Evolutionary conservation across 768 basidiomycete species (phyloP).

Genomic region (Boletales sp.): DNA sequence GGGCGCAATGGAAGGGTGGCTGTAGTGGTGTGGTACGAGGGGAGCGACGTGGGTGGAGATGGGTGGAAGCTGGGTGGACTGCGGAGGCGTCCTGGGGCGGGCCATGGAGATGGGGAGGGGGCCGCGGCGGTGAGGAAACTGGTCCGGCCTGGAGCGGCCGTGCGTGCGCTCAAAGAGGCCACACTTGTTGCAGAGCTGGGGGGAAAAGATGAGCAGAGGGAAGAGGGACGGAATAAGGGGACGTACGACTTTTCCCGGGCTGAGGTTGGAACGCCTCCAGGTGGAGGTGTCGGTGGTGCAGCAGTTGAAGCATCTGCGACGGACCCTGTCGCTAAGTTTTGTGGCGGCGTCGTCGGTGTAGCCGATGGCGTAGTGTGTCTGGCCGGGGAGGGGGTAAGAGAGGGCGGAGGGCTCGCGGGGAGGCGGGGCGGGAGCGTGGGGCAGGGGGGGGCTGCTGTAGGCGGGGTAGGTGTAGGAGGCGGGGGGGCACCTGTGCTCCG

Average conservation of each 20-base stretch:
- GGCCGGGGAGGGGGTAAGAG: constrained; percentile 37
- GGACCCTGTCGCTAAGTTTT: constrained; percentile 73
- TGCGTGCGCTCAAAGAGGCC: constrained; percentile 81
- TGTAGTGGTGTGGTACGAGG: constrained; percentile 47
- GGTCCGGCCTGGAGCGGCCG: constrained; percentile 72
- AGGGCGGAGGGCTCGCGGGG: constrained; percentile 27
- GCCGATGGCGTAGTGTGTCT: constrained; percentile 37
- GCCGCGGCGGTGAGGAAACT: constrained; percentile 77
- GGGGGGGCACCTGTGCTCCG: constrained; percentile 31
- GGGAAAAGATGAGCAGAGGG: too few species aligned
- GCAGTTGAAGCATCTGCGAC: constrained; percentile 80
- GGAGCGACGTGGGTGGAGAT: constrained; percentile 39
- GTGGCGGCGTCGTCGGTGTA: constrained; percentile 80
- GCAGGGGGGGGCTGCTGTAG: constrained; percentile 26
- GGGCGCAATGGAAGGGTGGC: constrained; percentile 52
- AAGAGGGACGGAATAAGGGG: neutral
- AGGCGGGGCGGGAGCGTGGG: constrained; percentile 16
- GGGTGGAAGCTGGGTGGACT: constrained; percentile 40
- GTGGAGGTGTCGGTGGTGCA: constrained; percentile 83
- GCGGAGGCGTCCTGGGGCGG: constrained; percentile 51
- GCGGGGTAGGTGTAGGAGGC: constrained; percentile 29
- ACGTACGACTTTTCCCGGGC: constrained; percentile 73
- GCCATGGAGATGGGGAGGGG: constrained; percentile 52
- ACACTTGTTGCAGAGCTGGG: constrained; percentile 62
- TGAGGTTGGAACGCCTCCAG: constrained; percentile 74